Conservation (phyloP, 2,329 filamentous ascomycete species). For the Aspergillus sp. region DNA sequence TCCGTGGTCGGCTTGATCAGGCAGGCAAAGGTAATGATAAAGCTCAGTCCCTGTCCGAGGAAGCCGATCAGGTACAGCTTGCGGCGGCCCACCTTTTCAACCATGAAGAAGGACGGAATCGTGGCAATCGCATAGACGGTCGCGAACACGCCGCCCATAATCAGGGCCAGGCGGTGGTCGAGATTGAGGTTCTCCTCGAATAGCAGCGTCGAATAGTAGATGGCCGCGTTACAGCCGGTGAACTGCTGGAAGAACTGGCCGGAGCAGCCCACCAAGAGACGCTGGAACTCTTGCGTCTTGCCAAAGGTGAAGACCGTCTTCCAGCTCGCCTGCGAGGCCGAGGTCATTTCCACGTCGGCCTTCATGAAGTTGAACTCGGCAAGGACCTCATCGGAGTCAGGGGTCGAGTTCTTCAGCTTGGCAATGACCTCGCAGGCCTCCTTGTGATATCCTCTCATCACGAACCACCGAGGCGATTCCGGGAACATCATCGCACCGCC, state of each 20-base stretch:
- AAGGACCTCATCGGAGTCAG: constrained; percentile 20
- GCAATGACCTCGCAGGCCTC: constrained; percentile 50
- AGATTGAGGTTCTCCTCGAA: constrained; percentile 41
- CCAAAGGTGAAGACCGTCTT: constrained; percentile 27
- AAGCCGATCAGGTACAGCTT: constrained; percentile 34
- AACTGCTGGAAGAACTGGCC: constrained; percentile 44
- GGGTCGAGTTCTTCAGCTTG: constrained; percentile 22
- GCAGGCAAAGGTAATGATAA: constrained; percentile 35
- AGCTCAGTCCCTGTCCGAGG: constrained; percentile 33
- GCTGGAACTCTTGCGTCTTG: constrained; percentile 32
- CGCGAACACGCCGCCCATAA: constrained; percentile 28
- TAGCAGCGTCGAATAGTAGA: constrained; percentile 46
- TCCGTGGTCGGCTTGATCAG: constrained; percentile 23
- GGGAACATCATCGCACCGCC: constrained; percentile 38
- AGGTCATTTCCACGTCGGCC: constrained; percentile 41
- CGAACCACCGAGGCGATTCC: constrained; percentile 56
- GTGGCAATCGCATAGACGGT: constrained; percentile 27
- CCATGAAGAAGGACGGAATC: constrained; percentile 27
- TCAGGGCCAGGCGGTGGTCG: constrained; percentile 17
- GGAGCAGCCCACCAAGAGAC: constrained; percentile 28
- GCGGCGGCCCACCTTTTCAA: constrained; percentile 40
- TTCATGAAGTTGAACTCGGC: constrained; percentile 45
- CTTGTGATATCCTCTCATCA: constrained; percentile 49
- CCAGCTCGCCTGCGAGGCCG: constrained; percentile 27
- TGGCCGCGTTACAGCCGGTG: constrained; percentile 46